Conservation (phyloP, 2,329 filamentous ascomycete species). For the Davidsoniella virescens region DNA sequence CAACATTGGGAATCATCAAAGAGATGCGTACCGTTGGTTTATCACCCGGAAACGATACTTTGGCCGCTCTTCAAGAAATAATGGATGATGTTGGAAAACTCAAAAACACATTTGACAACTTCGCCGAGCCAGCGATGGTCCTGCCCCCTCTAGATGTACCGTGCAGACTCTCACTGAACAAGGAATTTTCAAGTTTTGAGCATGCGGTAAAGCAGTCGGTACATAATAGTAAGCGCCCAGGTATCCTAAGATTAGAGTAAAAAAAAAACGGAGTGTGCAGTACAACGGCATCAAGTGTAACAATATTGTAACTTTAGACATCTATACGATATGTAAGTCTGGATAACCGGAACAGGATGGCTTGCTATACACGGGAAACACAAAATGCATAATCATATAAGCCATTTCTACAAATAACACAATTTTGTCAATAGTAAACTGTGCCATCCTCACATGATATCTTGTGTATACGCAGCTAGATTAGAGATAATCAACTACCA, state of each 20-base stretch:
- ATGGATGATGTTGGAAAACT: neutral
- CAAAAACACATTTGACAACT: neutral
- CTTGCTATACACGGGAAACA: too few relatives aligned
- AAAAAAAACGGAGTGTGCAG: too few relatives aligned
- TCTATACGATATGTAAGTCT: too few relatives aligned
- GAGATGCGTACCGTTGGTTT: conserved; percentile 52
- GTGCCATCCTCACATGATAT: too few relatives aligned
- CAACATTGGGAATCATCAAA: conserved; percentile 37
- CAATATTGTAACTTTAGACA: neutral
- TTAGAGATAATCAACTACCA: too few relatives aligned
- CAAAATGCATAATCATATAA: too few relatives aligned
- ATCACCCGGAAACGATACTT: neutral
- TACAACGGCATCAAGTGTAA: neutral
- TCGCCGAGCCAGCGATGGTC: conserved; percentile 6
- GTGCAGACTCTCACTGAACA: conserved; percentile 1
- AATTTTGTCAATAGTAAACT: too few relatives aligned
- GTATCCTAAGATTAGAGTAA: neutral
- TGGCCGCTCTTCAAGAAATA: conserved; percentile 4
- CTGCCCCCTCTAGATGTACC: conserved; percentile 1
- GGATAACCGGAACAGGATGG: too few relatives aligned
- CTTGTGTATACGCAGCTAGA: too few relatives aligned
- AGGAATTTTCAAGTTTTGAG: conserved; percentile 2
- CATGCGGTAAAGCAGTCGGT: neutral
- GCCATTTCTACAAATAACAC: too few relatives aligned
- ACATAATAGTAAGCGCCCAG: neutral